These are phyloP conservation scores for Globisporangium perplexum DNA, from an alignment of 352 stramenopile genomes.

Conservation along the genomic window DNA sequence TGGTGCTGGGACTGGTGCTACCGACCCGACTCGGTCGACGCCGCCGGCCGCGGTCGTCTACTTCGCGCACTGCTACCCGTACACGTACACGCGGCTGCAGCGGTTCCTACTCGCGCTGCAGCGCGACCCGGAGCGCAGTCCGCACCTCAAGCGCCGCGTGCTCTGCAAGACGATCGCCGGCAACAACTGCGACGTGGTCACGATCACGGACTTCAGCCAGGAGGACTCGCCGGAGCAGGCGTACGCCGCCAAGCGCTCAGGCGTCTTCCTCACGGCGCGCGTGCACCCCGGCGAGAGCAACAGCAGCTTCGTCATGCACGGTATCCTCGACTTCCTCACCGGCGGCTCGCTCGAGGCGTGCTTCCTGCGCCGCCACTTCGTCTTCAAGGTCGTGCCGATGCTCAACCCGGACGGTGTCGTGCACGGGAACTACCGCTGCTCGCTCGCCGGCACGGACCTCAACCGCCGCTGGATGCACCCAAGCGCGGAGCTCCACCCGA, in stretches of 20 bases:
- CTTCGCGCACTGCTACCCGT: conserved; percentile 83
- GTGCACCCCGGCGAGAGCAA: conserved; percentile 90
- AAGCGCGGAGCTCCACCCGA: conserved; percentile 59
- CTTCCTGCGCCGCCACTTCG: conserved; percentile 73
- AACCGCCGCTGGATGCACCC: conserved; percentile 75
- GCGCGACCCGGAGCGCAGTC: conserved; percentile 38
- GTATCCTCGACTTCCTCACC: conserved; percentile 85
- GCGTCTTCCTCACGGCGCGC: conserved; percentile 74
- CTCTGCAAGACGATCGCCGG: conserved; percentile 81
- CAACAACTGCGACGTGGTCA: conserved; percentile 86
- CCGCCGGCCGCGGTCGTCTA: conserved; percentile 29
- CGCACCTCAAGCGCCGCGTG: conserved; percentile 47
- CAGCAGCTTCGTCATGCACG: conserved; percentile 87
- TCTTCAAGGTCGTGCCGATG: conserved; percentile 92
- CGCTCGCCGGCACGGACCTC: conserved; percentile 80
- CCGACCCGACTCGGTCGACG: neutral
- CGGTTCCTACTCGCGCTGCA: conserved; percentile 44
- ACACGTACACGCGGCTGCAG: conserved; percentile 80
- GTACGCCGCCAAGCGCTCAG: conserved; percentile 25
- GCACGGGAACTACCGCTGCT: conserved; percentile 88
- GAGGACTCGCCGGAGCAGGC: conserved; percentile 32
- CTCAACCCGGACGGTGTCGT: conserved; percentile 93
- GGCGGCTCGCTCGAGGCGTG: conserved; percentile 57
- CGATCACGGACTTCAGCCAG: conserved; percentile 76
- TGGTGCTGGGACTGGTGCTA: neutral